Conservation (phyloP, 1,284 basidiomycete genomes). For the Ganoderma lingzhi region DNA sequence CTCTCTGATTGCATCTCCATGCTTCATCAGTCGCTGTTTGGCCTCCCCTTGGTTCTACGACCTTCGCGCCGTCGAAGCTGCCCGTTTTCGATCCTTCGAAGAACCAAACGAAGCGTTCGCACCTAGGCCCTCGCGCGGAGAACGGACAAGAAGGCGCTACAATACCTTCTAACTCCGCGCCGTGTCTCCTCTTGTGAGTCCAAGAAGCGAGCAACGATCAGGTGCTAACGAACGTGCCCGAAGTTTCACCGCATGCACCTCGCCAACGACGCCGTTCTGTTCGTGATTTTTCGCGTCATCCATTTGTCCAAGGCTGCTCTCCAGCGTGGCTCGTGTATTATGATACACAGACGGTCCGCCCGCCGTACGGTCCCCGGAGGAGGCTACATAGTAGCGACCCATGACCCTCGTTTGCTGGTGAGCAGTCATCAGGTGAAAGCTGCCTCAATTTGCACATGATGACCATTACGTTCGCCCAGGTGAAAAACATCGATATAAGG, state of each 20-base stretch:
- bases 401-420: not conserved
- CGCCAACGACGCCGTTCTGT: not conserved
- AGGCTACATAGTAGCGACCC: not conserved
- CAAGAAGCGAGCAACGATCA: not conserved
- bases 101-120: not conserved
- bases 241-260: not conserved
- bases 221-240: slow-evolving; percentile 1
- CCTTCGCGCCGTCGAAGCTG: not conserved
- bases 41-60: not conserved
- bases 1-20: not conserved
- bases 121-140: not conserved
- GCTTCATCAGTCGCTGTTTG: not conserved
- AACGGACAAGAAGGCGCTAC: not conserved
- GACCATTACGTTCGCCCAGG: not conserved
- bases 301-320: not conserved
- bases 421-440: not conserved
- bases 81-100: not conserved
- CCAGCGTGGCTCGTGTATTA: not conserved
- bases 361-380: not conserved
- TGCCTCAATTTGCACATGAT: not conserved
- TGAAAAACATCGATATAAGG: not conserved
- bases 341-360: not conserved
- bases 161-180: not conserved
- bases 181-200: not conserved
- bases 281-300: not conserved